Percentiles rank a stretch among this genome's conserved stretches.
Evolutionary conservation across 179 eudicot genomes (phyloP).

Genomic region (Drosera spatulata): DNA sequence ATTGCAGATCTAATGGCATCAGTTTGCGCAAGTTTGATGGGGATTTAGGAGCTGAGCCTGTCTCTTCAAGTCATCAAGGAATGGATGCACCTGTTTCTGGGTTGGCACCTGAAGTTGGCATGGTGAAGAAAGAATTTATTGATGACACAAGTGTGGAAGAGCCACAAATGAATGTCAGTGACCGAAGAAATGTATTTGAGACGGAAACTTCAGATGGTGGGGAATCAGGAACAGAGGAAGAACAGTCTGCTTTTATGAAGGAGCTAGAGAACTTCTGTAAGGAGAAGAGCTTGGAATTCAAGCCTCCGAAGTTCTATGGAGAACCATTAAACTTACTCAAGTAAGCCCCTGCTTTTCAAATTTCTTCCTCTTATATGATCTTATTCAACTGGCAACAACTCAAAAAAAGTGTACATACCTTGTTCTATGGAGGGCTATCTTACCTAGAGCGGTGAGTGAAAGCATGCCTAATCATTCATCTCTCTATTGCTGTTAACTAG

Average conservation of each 20-base stretch:
- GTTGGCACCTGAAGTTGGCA: conserved; percentile 1
- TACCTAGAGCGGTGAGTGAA: too few relatives aligned
- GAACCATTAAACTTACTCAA: conserved; percentile 57
- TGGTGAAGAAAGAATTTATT: conserved; percentile 1
- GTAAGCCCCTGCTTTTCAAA: not conserved
- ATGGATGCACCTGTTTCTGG: conserved; percentile 2
- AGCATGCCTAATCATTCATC: too few relatives aligned
- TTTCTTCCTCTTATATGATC: not conserved
- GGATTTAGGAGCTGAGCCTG: conserved; percentile 1
- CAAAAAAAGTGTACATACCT: too few relatives aligned
- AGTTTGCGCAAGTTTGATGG: conserved; percentile 1
- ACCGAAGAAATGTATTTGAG: conserved; percentile 16
- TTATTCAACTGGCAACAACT: too few relatives aligned
- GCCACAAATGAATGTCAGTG: not conserved
- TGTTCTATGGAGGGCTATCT: too few relatives aligned
- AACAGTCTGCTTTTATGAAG: conserved; percentile 67
- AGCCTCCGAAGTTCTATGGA: conserved; percentile 79
- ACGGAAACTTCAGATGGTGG: conserved; percentile 37
- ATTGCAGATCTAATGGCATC: not conserved
- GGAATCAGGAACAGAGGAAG: conserved; percentile 59
- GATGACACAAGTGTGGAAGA: conserved; percentile 4
- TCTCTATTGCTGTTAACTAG: too few relatives aligned
- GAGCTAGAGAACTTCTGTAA: conserved; percentile 14
- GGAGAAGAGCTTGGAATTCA: conserved; percentile 67
- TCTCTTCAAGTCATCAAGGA: conserved; percentile 3